Percentiles rank a stretch among this genome's conserved stretches.
These are phyloP conservation scores for Veloporphyrellus conicus DNA, from an alignment of 1,284 basidiomycete genomes.

Conservation along the genomic window DNA sequence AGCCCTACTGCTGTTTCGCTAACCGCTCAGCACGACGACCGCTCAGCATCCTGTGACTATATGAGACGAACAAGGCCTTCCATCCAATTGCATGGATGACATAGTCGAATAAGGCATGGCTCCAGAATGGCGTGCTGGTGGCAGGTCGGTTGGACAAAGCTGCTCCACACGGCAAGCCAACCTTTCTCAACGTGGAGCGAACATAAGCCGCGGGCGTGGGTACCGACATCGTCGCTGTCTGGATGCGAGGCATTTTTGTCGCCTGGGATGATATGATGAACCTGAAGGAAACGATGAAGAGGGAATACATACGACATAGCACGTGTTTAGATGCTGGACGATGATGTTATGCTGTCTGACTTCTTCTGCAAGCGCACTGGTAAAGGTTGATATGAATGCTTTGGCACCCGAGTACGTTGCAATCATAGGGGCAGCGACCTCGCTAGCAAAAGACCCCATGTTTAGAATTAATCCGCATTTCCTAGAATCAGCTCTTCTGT, in stretches of 20 bases:
- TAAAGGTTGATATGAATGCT: conserved; percentile 85
- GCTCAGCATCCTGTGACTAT: no score
- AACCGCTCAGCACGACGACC: no score
- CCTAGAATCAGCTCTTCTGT: conserved; percentile 36
- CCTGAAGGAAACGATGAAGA: neutral
- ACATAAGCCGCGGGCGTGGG: conserved; percentile 82
- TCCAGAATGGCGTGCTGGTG: conserved; percentile 87
- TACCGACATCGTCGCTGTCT: conserved; percentile 65
- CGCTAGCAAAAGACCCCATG: conserved; percentile 89
- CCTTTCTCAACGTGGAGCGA: conserved; percentile 66
- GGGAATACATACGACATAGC: conserved; percentile 81
- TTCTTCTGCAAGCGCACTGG: conserved; percentile 84
- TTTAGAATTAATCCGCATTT: conserved; percentile 86
- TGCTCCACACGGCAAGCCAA: conserved; percentile 75
- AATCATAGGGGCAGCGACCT: conserved; percentile 87
- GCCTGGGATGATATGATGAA: conserved; percentile 46
- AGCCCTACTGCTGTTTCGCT: no score
- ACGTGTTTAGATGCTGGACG: conserved; percentile 88
- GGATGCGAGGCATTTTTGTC: conserved; percentile 92
- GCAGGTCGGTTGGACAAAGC: conserved; percentile 68
- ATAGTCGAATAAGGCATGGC: conserved; percentile 87
- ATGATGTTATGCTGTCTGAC: conserved; percentile 69
- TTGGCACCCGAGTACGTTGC: conserved; percentile 93
- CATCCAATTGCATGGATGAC: conserved; percentile 60
- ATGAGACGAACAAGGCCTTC: no score